phyloP scores from a whole-genome alignment of 2,329 filamentous ascomycete species.

The Arthrobotrys musiformis region DNA sequence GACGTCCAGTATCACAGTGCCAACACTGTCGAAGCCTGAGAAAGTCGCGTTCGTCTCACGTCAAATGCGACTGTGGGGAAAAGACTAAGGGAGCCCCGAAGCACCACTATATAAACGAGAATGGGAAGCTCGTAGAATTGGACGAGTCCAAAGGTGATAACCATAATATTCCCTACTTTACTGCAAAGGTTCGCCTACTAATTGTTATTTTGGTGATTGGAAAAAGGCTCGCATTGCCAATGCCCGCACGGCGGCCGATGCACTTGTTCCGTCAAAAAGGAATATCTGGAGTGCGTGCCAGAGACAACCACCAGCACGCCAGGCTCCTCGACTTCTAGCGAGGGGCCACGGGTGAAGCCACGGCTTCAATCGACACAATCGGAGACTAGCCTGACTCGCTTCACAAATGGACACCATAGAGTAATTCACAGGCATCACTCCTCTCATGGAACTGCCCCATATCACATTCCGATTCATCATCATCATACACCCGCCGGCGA shows the following conservation, averaged over 20 bases:
- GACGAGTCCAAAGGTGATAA: conserved; percentile 53
- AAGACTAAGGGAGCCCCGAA: conserved; percentile 70
- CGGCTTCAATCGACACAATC: conserved; percentile 73
- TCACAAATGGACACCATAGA: conserved; percentile 74
- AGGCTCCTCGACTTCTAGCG: conserved; percentile 63
- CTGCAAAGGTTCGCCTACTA: conserved; percentile 8
- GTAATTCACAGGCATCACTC: conserved; percentile 72
- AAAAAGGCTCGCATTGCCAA: conserved; percentile 72
- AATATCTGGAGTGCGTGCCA: conserved; percentile 72
- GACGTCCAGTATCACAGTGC: conserved; percentile 96
- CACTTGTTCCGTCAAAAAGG: conserved; percentile 74
- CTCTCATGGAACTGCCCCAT: conserved; percentile 72
- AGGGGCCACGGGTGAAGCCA: conserved; percentile 65
- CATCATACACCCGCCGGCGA: conserved; percentile 70
- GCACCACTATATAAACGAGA: conserved; percentile 54
- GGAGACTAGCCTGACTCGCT: conserved; percentile 69
- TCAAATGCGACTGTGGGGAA: conserved; percentile 96
- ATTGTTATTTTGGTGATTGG: conserved; percentile 23
- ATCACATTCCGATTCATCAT: conserved; percentile 69
- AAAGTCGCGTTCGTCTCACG: conserved; percentile 92
- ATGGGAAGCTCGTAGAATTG: conserved; percentile 52
- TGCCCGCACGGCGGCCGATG: conserved; percentile 76
- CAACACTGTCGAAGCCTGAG: conserved; percentile 94
- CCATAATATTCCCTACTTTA: neutral
- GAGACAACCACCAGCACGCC: conserved; percentile 71